These are phyloP conservation scores for Hirschioporus abietinus DNA, from an alignment of 768 basidiomycete species.

Conservation along the genomic window DNA sequence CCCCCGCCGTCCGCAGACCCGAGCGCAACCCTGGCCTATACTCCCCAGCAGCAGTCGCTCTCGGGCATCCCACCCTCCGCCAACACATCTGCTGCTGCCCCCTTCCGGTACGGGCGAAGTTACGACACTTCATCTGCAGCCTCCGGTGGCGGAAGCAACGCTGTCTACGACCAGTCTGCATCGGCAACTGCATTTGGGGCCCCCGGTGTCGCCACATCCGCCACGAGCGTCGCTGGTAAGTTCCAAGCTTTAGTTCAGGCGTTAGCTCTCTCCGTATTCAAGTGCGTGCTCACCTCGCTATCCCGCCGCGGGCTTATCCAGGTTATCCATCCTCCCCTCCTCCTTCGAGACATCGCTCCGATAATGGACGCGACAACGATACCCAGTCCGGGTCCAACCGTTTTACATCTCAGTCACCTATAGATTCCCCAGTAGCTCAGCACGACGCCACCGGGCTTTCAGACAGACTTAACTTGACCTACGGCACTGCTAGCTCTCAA, in stretches of 20 bases:
- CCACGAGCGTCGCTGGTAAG: neutral
- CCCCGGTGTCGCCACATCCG: neutral
- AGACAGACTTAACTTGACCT: neutral
- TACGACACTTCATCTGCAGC: neutral
- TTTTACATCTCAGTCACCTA: neutral
- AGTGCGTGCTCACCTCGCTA: neutral
- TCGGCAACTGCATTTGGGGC: neutral
- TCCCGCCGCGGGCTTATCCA: neutral
- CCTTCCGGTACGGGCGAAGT: neutral
- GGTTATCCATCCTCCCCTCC: neutral
- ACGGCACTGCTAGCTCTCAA: neutral
- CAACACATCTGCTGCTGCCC: neutral
- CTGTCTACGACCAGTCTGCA: neutral
- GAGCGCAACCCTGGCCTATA: neutral
- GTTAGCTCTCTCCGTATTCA: neutral
- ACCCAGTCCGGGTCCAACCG: neutral
- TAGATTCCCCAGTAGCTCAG: neutral
- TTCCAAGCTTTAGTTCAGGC: neutral
- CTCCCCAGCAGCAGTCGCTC: neutral
- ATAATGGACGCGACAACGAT: neutral
- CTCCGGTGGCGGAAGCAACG: neutral
- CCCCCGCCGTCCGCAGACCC: slow-evolving; percentile 13
- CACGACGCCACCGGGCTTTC: neutral
- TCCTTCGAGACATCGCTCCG: neutral
- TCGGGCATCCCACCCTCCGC: neutral